Conservation (phyloP, 2,329 filamentous ascomycete species). For the Ophiocordyceps polyrhachis-furcata region DNA sequence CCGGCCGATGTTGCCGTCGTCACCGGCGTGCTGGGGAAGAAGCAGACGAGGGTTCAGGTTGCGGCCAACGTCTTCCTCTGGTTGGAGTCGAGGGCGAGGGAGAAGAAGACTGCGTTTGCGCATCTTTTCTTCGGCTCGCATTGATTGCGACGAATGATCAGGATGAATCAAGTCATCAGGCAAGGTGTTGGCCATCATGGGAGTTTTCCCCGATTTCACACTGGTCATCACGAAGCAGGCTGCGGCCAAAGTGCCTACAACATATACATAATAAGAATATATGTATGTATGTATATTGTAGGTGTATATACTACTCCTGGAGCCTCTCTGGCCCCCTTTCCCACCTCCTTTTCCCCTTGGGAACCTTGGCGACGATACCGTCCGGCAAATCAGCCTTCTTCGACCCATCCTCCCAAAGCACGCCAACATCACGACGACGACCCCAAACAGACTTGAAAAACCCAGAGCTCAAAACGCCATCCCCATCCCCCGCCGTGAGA, state of each 20-base stretch:
- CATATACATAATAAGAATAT: too few relatives aligned
- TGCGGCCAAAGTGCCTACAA: not conserved
- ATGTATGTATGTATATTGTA: too few relatives aligned
- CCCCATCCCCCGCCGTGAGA: constrained; percentile 38
- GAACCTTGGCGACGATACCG: constrained; percentile 28
- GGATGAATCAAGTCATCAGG: not conserved
- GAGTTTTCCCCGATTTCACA: too few relatives aligned
- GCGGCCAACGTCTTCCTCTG: constrained; percentile 19
- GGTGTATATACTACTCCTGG: not conserved
- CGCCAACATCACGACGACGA: constrained; percentile 35
- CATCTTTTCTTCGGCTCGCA: not conserved
- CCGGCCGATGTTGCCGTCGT: constrained; percentile 17
- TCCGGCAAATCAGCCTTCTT: constrained; percentile 48
- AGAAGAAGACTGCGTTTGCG: constrained; percentile 1
- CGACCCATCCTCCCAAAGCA: constrained; percentile 54
- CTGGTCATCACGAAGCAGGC: too few relatives aligned
- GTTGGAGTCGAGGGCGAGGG: constrained; percentile 11
- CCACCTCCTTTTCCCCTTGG: constrained; percentile 25
- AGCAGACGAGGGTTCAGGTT: constrained; percentile 17
- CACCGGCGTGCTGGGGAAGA: constrained; percentile 13
- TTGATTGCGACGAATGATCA: not conserved
- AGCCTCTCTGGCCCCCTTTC: not conserved
- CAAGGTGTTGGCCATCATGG: too few relatives aligned
- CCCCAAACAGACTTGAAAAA: constrained; percentile 58
- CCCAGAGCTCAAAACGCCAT: constrained; percentile 42